Evolutionary conservation across 306 rosid genomes (phyloP), one percentile per base, ranked within the genome.

Genomic region (Cotoneaster glaucophyllus): DNA sequence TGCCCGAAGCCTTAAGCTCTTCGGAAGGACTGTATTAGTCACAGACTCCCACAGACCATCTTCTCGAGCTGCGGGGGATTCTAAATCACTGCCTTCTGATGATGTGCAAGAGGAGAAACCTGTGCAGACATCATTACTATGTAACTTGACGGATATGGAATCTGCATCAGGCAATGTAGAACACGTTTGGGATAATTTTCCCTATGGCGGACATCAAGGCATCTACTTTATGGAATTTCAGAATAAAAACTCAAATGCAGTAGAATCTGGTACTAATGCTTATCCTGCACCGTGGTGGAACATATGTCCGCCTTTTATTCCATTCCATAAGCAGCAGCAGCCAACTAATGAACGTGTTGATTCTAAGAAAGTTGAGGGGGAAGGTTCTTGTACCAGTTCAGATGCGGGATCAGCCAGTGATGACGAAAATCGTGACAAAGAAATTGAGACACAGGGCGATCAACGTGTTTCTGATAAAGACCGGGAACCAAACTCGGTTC

Each of bases 11-110:
- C 83, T 93, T 56, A 93, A 88, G 84, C 97, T 93, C 68, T 91
- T 93, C 34, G 98, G 98, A 48, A 80, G 84, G 57, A 91, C 88
- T 53, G 80, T 91, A 3, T n/a, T 85, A 12, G 78, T 93, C 52
- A 66, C 82, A 41, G 85, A 88, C 78, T 80, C 86, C 52, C 54
- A 81, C 32, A 61, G 71, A 62, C 78, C 85, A 21, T 75, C 80
- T n/a, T 80, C 85, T 71, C 58, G 75, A 31, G 71, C 64, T 6
- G 22, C 8, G 10, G 89, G 59, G 21, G 25, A 74, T 28, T 65
- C 72, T 66, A 85, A 86, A 67, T 74, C 81, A 28, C 31, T 56
- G 52, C 65, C 83, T 58, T 28, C 58, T 3, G 45, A 59, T n/a
- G n/a, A n/a, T 57, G 24, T 28, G 21, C 41, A 19, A 11, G 84